Base-by-base conservation (phyloP, 225 moss, liverwort and hornwort species). In the Antitrichia curtipendula region DNA sequence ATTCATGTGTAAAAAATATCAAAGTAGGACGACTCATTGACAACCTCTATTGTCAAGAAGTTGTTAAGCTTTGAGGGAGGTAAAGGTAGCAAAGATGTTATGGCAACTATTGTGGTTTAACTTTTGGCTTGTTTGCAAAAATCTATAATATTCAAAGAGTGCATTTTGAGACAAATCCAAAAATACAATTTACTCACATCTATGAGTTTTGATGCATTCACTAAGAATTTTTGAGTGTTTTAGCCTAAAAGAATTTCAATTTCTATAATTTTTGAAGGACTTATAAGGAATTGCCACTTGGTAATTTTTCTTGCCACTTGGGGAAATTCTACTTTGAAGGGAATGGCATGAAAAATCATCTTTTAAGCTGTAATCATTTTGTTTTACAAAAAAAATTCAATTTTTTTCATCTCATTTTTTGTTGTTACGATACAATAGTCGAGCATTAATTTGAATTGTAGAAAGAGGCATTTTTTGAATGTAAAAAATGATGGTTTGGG, bases 361-460 rank as follows among this genome's bases (percentile, higher is more conserved):
- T 29, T 31, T 9, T 45, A 3, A 29, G 2, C 29, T 27, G 10
- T 16, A 9, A 16, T n/a, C n/a, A 25, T 5, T 27, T 8, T 8
- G 1, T 15, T 25, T 27, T 5, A 43, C 3, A 24, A 43, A 32
- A 60, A 64, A 66, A n/a, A 21, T 12, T 38, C 15, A 69, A 21
- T 38, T 38, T 66, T 38, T 68, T 69, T 0, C 13, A 49, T 2
- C 2, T 40, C 4, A 28, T 5, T 15, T 45, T 45, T 28, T 45
- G 5, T 16, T 9, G 2, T 16, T 18, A 47, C 0, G 25, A 27
- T 43, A 45, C 17, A 45, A 72, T 10, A 28, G 28, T 29, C 6
- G 1, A 6, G n/a, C n/a, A n/a, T n/a, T 1, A 3, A 3, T 7
- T 43, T 16, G 1, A 5, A 73, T 19, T 20, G 3, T 71, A 12